These are phyloP conservation scores for Hanseniaspora gamundiae DNA, from an alignment of 1,139 yeast species.

Conservation along the genomic window DNA sequence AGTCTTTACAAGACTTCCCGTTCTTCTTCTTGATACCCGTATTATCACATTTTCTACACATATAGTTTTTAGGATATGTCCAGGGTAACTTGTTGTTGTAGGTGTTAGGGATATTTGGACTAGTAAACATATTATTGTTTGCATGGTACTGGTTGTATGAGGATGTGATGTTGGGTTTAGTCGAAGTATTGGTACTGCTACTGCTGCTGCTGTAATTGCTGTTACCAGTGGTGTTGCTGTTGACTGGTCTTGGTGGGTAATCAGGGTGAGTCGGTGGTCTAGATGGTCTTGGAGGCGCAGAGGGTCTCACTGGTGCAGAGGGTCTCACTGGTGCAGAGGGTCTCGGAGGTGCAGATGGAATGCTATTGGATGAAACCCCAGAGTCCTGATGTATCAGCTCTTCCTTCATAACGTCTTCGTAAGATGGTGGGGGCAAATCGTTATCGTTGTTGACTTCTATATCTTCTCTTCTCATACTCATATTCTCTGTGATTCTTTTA, in stretches of 20 bases:
- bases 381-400: slow-evolving; percentile 8
- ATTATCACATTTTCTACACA: slow-evolving; percentile 55
- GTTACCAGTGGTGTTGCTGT: slow-evolving; percentile 11
- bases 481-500: too few relatives aligned
- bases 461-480: neutral
- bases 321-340: too few relatives aligned
- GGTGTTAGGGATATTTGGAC: slow-evolving; percentile 10
- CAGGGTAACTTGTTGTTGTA: slow-evolving; percentile 10
- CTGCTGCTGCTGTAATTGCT: slow-evolving; percentile 2
- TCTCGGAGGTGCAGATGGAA: too few relatives aligned
- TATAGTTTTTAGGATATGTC: slow-evolving; percentile 4
- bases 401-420: slow-evolving; percentile 22
- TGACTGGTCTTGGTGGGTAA: neutral
- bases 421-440: slow-evolving; percentile 23
- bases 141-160: slow-evolving; percentile 9
- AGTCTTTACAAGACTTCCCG: slow-evolving; percentile 55
- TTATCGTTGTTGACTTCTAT: neutral
- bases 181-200: slow-evolving; percentile 8
- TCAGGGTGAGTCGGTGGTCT: neutral
- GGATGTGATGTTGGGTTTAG: slow-evolving; percentile 8
- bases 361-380: slow-evolving; percentile 1
- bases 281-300: too few relatives aligned
- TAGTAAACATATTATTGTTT: slow-evolving; percentile 6
- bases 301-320: too few relatives aligned
- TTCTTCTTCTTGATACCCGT: slow-evolving; percentile 59